phyloP scores from a whole-genome alignment of 805 yeast genomes.

The Lachancea waltii region DNA sequence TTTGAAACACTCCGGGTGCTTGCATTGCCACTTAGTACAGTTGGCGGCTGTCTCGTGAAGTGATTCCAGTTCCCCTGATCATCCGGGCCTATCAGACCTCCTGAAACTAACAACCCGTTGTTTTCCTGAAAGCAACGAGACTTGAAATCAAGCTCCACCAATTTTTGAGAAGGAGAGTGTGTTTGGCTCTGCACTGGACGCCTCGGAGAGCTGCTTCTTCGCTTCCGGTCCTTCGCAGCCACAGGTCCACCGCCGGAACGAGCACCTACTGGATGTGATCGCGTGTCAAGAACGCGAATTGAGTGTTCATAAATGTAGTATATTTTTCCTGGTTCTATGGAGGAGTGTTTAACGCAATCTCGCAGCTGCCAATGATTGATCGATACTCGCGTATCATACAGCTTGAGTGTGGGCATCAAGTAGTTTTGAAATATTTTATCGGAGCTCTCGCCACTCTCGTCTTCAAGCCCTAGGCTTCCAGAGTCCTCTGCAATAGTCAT shows the following conservation, averaged over 20 bases:
- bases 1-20: slow-evolving; percentile 4
- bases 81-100: slow-evolving; percentile 42
- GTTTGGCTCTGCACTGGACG: slow-evolving; percentile 1
- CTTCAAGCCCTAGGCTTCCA: slow-evolving; percentile 15
- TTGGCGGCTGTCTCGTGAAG: slow-evolving; percentile 1
- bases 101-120: slow-evolving; percentile 48
- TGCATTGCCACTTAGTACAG: not conserved
- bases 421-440: slow-evolving; percentile 30
- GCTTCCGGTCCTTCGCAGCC: slow-evolving; percentile 2
- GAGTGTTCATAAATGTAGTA: slow-evolving; percentile 54
- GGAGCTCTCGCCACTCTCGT: slow-evolving; percentile 23
- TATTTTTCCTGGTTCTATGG: slow-evolving; percentile 39
- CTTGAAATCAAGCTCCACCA: slow-evolving; percentile 50
- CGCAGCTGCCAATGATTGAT: slow-evolving; percentile 73
- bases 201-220: slow-evolving; percentile 8
- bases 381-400: slow-evolving; percentile 29
- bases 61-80: slow-evolving; percentile 22
- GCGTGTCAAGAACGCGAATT: slow-evolving; percentile 41
- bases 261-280: slow-evolving; percentile 19
- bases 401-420: slow-evolving; percentile 29
- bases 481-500: slow-evolving; percentile 19
- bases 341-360: slow-evolving; percentile 54
- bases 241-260: not conserved
- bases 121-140: slow-evolving; percentile 65
- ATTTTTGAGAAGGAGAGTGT: slow-evolving; percentile 27